These are phyloP conservation scores for Solanum ossicruentum DNA, from an alignment of 257 asterid species.

Conservation along the genomic window DNA sequence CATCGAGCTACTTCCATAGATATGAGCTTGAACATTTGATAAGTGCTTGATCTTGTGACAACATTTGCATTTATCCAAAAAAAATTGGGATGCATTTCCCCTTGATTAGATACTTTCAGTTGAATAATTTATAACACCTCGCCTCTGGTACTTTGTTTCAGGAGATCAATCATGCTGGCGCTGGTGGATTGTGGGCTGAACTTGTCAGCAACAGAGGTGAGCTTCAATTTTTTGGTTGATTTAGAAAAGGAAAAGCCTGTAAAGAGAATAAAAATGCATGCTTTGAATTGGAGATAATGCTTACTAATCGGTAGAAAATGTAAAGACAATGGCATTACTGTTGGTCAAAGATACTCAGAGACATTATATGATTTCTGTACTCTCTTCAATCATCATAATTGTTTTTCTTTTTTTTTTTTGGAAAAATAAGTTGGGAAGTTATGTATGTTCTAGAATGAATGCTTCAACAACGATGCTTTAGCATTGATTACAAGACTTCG, in stretches of 20 bases:
- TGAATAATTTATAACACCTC: neutral
- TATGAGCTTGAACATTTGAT: neutral
- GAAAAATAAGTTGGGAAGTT: neutral
- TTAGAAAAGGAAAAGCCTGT: neutral
- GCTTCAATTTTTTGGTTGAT: constrained; percentile 6
- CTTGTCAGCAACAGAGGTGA: constrained; percentile 88
- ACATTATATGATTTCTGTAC: neutral
- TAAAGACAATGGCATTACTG: neutral
- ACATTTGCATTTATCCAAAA: neutral
- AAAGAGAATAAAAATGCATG: neutral
- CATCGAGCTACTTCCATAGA: neutral
- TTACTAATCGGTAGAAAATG: neutral
- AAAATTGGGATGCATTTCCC: neutral
- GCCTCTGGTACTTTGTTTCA: constrained; percentile 1
- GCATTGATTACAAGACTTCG: neutral
- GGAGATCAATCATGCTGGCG: constrained; percentile 99
- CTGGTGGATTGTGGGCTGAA: constrained; percentile 98
- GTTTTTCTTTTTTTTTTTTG: no score
- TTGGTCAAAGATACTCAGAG: neutral
- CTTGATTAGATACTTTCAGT: neutral
- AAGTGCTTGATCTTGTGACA: neutral
- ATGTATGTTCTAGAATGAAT: neutral
- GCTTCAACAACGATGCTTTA: neutral
- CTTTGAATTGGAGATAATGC: neutral
- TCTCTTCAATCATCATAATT: neutral